Evolutionary conservation across 1,284 basidiomycete genomes (phyloP), one percentile per base, ranked within the genome.

Genomic region (Fistulinella staudtii): DNA sequence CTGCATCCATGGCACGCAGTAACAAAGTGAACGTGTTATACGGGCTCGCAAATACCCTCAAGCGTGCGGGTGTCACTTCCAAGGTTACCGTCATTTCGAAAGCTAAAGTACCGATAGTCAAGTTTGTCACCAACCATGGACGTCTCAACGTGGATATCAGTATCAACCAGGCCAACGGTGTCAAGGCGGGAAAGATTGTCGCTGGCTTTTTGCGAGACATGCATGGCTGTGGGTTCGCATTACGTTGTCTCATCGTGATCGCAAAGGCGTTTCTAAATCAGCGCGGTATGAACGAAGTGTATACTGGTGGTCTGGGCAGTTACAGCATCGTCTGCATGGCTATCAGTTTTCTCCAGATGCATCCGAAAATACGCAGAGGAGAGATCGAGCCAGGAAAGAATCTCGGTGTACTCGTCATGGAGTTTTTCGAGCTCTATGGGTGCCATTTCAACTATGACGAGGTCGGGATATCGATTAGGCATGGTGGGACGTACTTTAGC

Each of bases 351-450:
- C 70, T 99, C 37, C 95, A 98, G 72, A 86, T 97, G 72, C 95
- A 99, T 63, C 96, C 95, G 1, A 96, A 95, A 65, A 80, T 99
- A 49, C 83, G 95, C 33, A 68, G 82, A 41, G 85, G 82, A 1
- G 91, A 95, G 65, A 92, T 99, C 33, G 83, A 94, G 54, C 81
- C 93, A 0, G 79, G 81, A 51, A 73, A 79, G 55, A 99, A 98
- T 61, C 74, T 99, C 10, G 95, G 95, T 3, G 87, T 94, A 5
- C 72, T 99, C 31, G 75, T 97, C 23, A 79, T 98, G 71, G 95
- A 99, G 64, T 94, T 98, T 63, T 94, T 99, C 56, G 94, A 99
- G 73, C 75, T 96, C 8, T 98, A 98, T 61, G 95, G 94, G 11
- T 75, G 78, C 46, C 84, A 86, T 62, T 98, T 97, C 77, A 94